Conservation (phyloP, 495 filamentous ascomycete genomes). For the Sordaria brevicollis region DNA sequence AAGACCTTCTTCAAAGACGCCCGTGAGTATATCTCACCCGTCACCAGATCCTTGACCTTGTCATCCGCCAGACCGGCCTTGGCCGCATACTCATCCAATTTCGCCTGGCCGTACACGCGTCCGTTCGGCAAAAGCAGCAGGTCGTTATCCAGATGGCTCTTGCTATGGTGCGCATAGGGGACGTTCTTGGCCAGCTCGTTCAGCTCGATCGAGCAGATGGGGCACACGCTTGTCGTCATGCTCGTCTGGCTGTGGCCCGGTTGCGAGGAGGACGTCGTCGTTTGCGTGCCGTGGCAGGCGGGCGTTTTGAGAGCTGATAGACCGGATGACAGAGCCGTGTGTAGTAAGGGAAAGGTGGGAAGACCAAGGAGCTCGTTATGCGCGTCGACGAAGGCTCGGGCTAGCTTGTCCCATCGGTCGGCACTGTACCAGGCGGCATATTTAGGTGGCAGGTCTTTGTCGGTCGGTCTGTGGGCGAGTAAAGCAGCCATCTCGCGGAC, state of each 20-base stretch:
- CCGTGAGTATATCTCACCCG: slow-evolving; percentile 52
- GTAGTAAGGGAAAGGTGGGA: slow-evolving; percentile 72
- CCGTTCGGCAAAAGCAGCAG: slow-evolving; percentile 80
- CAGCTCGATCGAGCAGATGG: slow-evolving; percentile 89
- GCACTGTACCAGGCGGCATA: slow-evolving; percentile 55
- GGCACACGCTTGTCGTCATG: slow-evolving; percentile 53
- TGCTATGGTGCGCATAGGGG: slow-evolving; percentile 88
- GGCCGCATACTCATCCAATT: slow-evolving; percentile 62
- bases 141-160: slow-evolving; percentile 79
- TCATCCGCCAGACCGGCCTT: slow-evolving; percentile 56
- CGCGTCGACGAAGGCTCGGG: slow-evolving; percentile 73
- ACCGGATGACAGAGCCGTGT: slow-evolving; percentile 83
- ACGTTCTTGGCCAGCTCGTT: slow-evolving; percentile 82
- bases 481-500: slow-evolving; percentile 68
- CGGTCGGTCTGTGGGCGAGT: slow-evolving; percentile 55
- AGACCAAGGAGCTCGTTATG: slow-evolving; percentile 83
- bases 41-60: slow-evolving; percentile 74
- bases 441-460: slow-evolving; percentile 30
- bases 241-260: slow-evolving; percentile 19
- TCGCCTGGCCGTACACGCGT: slow-evolving; percentile 68
- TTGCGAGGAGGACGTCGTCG: slow-evolving; percentile 10
- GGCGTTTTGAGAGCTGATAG: slow-evolving; percentile 94
- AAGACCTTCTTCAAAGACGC: slow-evolving; percentile 75
- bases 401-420: slow-evolving; percentile 62
- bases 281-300: slow-evolving; percentile 56